These are phyloP conservation scores for Bipolaris bicolor DNA, from an alignment of 2,329 filamentous ascomycete genomes.

Conservation along the genomic window DNA sequence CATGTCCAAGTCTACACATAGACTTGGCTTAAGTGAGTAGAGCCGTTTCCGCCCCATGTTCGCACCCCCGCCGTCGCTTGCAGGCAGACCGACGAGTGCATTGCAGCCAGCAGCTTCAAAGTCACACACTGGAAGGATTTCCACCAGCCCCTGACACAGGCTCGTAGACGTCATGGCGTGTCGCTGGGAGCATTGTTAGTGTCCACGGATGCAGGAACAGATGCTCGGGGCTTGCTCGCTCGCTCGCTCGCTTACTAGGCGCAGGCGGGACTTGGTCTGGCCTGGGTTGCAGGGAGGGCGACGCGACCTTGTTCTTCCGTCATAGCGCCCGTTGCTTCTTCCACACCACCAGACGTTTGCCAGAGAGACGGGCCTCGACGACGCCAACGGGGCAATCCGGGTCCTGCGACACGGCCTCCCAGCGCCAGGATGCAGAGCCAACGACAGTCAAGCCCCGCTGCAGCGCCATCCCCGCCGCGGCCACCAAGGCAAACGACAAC, in stretches of 20 bases:
- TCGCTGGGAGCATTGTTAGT: too few relatives aligned
- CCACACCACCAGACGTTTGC: slow-evolving; percentile 12
- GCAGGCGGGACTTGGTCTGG: slow-evolving; percentile 12
- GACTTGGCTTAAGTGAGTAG: too few relatives aligned
- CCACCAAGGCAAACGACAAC: slow-evolving; percentile 36
- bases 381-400: slow-evolving; percentile 18
- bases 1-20: too few relatives aligned
- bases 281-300: slow-evolving; percentile 15
- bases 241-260: slow-evolving; percentile 5
- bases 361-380: slow-evolving; percentile 2
- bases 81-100: slow-evolving; percentile 43
- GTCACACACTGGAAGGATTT: too few relatives aligned
- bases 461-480: slow-evolving; percentile 18
- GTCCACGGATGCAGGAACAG: too few relatives aligned
- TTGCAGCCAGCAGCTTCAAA: slow-evolving; percentile 27
- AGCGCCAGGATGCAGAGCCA: slow-evolving; percentile 37
- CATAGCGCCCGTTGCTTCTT: slow-evolving; percentile 24
- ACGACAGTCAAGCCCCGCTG: slow-evolving; percentile 15
- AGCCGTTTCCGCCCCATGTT: too few relatives aligned
- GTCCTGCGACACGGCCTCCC: slow-evolving; percentile 34
- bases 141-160: too few relatives aligned
- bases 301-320: slow-evolving; percentile 15
- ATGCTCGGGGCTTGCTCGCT: slow-evolving; percentile 13
- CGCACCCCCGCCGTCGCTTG: too few relatives aligned
- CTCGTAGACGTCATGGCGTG: too few relatives aligned